Evolutionary conservation across 192 early-diverging fungal genomes (phyloP), one percentile per base, ranked within the genome.

Genomic region (Geranomyces michiganensis): DNA sequence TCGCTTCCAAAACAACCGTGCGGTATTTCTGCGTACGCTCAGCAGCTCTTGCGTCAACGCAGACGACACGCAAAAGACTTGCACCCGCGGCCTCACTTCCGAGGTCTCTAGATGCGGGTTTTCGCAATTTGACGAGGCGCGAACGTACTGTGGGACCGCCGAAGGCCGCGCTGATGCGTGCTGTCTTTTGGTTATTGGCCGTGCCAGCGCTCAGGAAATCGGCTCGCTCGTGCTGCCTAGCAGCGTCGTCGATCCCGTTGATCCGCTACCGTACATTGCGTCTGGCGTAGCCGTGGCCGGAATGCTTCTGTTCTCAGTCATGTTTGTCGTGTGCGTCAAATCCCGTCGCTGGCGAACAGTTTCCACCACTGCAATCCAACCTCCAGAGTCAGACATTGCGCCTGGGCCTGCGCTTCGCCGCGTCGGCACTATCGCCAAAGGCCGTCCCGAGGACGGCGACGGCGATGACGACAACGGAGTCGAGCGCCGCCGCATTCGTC

Each of bases 251-350:
- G 62, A 45, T 31, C 71, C 74, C 62, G 29, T 76, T 67, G 41
- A 51, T 26, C n/a, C 71, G 63, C 19, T 31, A 6, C 79, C 75
- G 4, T 76, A 72, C 70, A 71, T 80, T 58, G 71, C 62, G 44
- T 70, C 75, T 19, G 79, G 75, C 19, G 22, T 59, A 17, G 72
- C 75, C 7, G 62, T 72, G 44, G 74, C 36, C 17, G 67, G 27
- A 1, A 79, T 79, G 78, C 26, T 45, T 29, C 0, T 76, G 22
- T 33, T 36, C 26, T 58, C 49, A 21, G 19, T 69, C 6, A 6
- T 58, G 1, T 76, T 76, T 71, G 68, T 79, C 36, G 22, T 17
- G 15, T 63, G 44, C 62, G 29, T 79, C 26, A 73, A 73, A 24
- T 33, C 29, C 8, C 62, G 56, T 17, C 58, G 56, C 49, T 79